Evolutionary conservation across 2,329 filamentous ascomycete genomes (phyloP).

Genomic region (Verticillium tricorpus): DNA sequence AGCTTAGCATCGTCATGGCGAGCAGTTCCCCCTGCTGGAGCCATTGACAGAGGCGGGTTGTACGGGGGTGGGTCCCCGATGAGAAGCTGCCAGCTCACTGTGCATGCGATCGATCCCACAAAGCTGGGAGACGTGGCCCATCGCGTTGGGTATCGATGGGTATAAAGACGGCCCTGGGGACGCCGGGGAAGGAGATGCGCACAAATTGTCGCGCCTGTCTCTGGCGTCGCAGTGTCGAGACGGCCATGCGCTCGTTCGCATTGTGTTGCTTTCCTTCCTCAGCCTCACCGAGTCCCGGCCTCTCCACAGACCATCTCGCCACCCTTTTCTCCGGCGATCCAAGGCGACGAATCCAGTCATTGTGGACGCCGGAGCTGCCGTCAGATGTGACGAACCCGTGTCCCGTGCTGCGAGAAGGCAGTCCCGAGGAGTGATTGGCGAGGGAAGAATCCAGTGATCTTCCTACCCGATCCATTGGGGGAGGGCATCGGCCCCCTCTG

Average conservation of each 20-base stretch:
- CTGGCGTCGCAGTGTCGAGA: neutral
- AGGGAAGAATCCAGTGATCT: neutral
- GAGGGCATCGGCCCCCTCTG: neutral
- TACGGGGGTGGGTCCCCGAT: constrained; percentile 14
- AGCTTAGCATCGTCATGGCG: constrained; percentile 4
- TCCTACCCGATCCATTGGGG: neutral
- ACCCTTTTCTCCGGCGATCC: constrained; percentile 6
- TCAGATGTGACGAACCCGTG: constrained; percentile 4
- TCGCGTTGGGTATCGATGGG: neutral
- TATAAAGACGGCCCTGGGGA: neutral
- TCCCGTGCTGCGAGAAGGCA: constrained; percentile 1
- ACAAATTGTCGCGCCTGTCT: neutral
- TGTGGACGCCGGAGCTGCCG: neutral
- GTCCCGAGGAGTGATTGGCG: constrained; percentile 2
- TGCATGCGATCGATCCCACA: constrained; percentile 8
- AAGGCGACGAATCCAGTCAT: neutral
- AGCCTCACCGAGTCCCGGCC: neutral
- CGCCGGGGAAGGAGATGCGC: neutral
- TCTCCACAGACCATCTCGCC: constrained; percentile 5
- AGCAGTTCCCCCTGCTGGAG: constrained; percentile 1
- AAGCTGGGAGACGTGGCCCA: neutral
- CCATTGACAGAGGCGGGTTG: constrained; percentile 13
- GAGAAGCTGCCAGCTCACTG: constrained; percentile 15
- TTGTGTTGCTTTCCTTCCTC: neutral
- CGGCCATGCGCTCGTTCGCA: neutral